Percentiles rank a stretch among this genome's conserved stretches.
These are phyloP conservation scores for Pestalotiopsis sp. DNA, from an alignment of 2,329 filamentous ascomycete species.

Conservation along the genomic window DNA sequence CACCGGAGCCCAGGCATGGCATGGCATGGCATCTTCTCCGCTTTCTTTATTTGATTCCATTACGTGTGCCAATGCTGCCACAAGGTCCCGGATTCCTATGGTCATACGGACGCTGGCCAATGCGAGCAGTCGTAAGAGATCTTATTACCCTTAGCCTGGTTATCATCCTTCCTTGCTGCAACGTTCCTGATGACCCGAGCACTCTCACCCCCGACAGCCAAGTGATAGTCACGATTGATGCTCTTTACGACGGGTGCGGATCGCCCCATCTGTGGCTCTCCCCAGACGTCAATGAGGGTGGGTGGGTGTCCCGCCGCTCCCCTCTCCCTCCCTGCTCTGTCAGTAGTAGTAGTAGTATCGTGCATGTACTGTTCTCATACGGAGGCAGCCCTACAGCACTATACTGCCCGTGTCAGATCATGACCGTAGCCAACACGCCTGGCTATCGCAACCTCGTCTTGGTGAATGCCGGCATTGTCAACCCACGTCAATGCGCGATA, in stretches of 20 bases:
- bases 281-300: not conserved
- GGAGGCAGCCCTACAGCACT: too few species aligned
- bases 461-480: too few species aligned
- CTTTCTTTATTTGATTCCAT: slow-evolving; percentile 1
- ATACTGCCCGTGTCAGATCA: too few species aligned
- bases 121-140: not conserved
- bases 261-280: not conserved
- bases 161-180: not conserved
- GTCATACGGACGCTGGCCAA: not conserved
- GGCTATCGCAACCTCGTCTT: too few species aligned
- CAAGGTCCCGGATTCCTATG: not conserved
- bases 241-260: not conserved
- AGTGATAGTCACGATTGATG: not conserved
- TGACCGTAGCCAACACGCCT: too few species aligned
- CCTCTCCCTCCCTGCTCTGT: not conserved
- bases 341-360: too few species aligned
- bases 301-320: not conserved
- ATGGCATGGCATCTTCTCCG: not conserved
- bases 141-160: not conserved
- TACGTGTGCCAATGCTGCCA: slow-evolving; percentile 4
- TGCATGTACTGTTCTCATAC: too few species aligned
- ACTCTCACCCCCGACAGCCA: not conserved
- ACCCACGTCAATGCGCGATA: too few species aligned
- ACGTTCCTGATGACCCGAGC: not conserved
- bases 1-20: too few species aligned